Base-by-base conservation (phyloP, 192 early-diverging fungal genomes). In the Mortierella hygrophila region DNA sequence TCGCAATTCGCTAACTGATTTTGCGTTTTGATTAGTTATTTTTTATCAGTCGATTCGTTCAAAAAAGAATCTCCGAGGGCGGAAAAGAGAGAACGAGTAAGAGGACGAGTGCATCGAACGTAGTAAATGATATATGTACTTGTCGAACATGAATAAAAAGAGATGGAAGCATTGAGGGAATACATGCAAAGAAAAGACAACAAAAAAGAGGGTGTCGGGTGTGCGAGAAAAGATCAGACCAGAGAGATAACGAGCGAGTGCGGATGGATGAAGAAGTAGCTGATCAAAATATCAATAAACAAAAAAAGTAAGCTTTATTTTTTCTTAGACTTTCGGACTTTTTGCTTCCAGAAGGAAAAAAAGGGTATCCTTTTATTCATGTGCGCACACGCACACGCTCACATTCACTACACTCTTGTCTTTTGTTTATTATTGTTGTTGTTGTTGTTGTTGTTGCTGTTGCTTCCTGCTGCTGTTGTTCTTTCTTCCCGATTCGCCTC, bases 311-410 rank as follows among this genome's bases (percentile, higher is more conserved):
- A 65, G 60, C 60, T 65, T 35, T 65, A n/a, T 65, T 32, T 65
- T 63, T 76, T 16, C 11, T 26, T 35, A 35, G 57, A 55, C 74
- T 77, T 63, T 63, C 75, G 75, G 54, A 54, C 42, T 77, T 77
- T 68, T 32, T 77, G 49, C 21, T 18, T 21, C 49, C 0, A 52
- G 49, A 49, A 49, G 0, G 47, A 5, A 20, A 18, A 29, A 29
- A 11, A 3, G 29, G 4, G 60, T 46, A 35, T 26, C 75, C 68
- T 13, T 72, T 57, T 21, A 26, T 57, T 57, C 35, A 41, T 57
- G 7, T 70, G 35, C 35, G 1, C 60, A 29, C 60, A 15, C 32
- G 13, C 44, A 46, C 44, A 46, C 13, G 2, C 44, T 1, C 44
- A 15, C 13, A 7, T 44, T 44, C 44, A 41, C 10, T 35, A 42